These are phyloP conservation scores for Pleomassaria siparia DNA, from an alignment of 2,329 filamentous ascomycete genomes.

Conservation along the genomic window DNA sequence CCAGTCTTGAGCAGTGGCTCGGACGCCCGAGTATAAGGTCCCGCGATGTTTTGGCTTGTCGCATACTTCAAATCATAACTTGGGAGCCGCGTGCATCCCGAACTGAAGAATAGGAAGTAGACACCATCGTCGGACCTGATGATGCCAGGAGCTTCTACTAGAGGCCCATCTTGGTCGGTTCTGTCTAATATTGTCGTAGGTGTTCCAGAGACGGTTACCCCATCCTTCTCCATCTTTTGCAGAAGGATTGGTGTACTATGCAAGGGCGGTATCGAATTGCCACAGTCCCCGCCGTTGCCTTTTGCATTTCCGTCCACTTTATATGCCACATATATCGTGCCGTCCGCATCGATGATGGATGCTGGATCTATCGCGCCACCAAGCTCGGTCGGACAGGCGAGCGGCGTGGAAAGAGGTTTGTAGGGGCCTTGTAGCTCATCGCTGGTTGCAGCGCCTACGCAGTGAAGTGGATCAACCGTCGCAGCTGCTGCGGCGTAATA, in stretches of 20 bases:
- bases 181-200: conserved; percentile 53
- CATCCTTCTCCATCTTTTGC: conserved; percentile 55
- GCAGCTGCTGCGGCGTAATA: conserved; percentile 59
- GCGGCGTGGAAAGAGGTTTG: conserved; percentile 48
- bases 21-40: conserved; percentile 18
- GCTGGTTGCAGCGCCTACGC: conserved; percentile 60
- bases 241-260: conserved; percentile 59
- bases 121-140: conserved; percentile 49
- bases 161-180: conserved; percentile 51
- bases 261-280: conserved; percentile 46
- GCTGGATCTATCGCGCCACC: conserved; percentile 66
- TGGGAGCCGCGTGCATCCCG: conserved; percentile 58
- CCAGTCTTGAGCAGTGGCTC: conserved; percentile 7
- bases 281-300: conserved; percentile 49
- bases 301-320: conserved; percentile 67
- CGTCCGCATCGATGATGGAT: conserved; percentile 59
- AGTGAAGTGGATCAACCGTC: conserved; percentile 50
- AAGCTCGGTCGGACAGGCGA: conserved; percentile 54
- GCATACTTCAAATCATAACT: conserved; percentile 64
- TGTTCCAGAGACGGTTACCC: conserved; percentile 55
- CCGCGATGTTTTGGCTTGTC: conserved; percentile 39
- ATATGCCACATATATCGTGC: conserved; percentile 62
- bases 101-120: conserved; percentile 65
- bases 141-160: conserved; percentile 64
- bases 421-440: conserved; percentile 56